These are phyloP conservation scores for Micromonas pusilla DNA, from an alignment of 139 green algal genomes.

Conservation along the genomic window DNA sequence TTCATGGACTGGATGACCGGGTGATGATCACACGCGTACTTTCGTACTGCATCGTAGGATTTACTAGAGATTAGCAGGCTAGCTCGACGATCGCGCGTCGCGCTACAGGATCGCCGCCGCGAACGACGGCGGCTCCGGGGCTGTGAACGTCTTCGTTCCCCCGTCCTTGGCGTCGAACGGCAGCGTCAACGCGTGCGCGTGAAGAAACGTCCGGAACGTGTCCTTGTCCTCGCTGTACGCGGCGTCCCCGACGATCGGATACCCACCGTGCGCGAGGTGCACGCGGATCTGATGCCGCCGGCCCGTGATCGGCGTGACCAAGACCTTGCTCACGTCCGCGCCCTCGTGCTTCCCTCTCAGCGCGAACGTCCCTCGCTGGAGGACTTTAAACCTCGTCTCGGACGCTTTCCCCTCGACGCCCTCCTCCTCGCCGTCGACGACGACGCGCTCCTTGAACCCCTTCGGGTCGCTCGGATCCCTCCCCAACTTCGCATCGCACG, in stretches of 20 bases:
- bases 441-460: conserved; percentile 14
- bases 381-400: conserved; percentile 15
- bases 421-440: background rate
- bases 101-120: background rate
- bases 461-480: background rate
- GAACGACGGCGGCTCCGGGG: background rate
- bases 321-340: background rate
- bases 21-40: background rate
- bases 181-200: conserved; percentile 13
- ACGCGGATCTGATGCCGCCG: conserved; percentile 36
- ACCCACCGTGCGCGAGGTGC: conserved; percentile 26
- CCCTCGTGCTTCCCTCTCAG: conserved; percentile 4
- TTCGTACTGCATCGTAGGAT: background rate
- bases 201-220: conserved; percentile 18
- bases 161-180: background rate
- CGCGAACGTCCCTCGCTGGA: background rate
- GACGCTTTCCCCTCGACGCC: conserved; percentile 8
- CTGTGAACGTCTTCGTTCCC: background rate
- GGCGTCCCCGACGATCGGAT: conserved; percentile 31
- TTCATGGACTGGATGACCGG: conserved; percentile 40
- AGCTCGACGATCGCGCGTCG: background rate
- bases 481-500: background rate
- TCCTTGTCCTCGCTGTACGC: conserved; percentile 13
- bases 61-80: background rate
- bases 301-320: conserved; percentile 16